Percentiles rank a stretch among this genome's conserved stretches.
Conservation (phyloP, 2,329 filamentous ascomycete genomes). For the Purpureocillium lavendulum region DNA sequence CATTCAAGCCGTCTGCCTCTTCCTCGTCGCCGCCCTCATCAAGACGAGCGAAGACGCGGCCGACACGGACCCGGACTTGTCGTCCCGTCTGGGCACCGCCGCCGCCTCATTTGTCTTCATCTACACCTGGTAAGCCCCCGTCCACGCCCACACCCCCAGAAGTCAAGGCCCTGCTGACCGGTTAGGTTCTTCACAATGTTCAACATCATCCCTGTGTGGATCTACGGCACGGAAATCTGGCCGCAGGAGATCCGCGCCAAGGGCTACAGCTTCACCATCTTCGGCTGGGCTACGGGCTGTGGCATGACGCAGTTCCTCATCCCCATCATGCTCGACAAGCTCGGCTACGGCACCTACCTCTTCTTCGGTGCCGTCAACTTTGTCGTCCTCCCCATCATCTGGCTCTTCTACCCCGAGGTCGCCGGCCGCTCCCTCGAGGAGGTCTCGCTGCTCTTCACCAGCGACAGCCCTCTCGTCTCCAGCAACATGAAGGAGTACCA, state of each 20-base stretch:
- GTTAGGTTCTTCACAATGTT: slow-evolving; percentile 22
- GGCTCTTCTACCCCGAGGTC: slow-evolving; percentile 22
- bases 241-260: slow-evolving; percentile 47
- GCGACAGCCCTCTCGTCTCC: slow-evolving; percentile 32
- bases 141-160: background rate
- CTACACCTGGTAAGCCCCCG: slow-evolving; percentile 12
- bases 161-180: background rate
- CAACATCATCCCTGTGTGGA: slow-evolving; percentile 23
- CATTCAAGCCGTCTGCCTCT: slow-evolving; percentile 18
- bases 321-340: slow-evolving; percentile 40
- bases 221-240: slow-evolving; percentile 44
- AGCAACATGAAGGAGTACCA: slow-evolving; percentile 32
- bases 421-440: slow-evolving; percentile 12
- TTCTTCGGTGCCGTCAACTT: slow-evolving; percentile 43
- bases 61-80: slow-evolving; percentile 5
- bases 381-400: slow-evolving; percentile 40
- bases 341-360: slow-evolving; percentile 40
- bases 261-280: slow-evolving; percentile 50
- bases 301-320: slow-evolving; percentile 45
- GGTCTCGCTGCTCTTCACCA: slow-evolving; percentile 38
- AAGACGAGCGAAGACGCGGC: slow-evolving; percentile 14
- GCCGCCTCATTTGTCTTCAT: slow-evolving; percentile 16
- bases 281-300: slow-evolving; percentile 49
- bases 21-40: slow-evolving; percentile 22
- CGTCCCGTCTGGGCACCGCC: slow-evolving; percentile 10